Percentiles rank a stretch among this genome's conserved stretches.
These are phyloP conservation scores for Luvunga scandens DNA, from an alignment of 345 rosid genomes.

Conservation along the genomic window DNA sequence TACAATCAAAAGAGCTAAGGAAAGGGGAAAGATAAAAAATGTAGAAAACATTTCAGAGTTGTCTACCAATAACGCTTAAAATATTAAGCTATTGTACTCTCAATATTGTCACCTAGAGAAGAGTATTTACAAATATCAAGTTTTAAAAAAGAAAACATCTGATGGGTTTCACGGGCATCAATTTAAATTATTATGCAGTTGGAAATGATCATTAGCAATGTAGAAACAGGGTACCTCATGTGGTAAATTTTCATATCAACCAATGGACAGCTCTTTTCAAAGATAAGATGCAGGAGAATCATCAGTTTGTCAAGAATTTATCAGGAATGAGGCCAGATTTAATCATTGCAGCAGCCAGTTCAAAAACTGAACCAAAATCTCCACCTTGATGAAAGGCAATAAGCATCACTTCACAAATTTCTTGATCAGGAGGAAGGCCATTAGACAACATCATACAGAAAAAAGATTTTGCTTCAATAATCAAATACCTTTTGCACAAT, in stretches of 20 bases:
- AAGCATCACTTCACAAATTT: constrained; percentile 52
- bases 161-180: not conserved
- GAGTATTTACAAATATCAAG: not conserved
- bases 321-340: constrained; percentile 49
- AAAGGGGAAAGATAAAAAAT: not conserved
- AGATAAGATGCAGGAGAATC: constrained; percentile 8
- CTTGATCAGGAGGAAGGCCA: constrained; percentile 57
- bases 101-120: not conserved
- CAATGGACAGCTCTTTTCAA: constrained; percentile 16
- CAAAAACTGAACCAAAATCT: constrained; percentile 30
- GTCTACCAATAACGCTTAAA: too few relatives aligned
- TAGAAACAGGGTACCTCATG: not conserved
- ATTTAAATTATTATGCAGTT: not conserved
- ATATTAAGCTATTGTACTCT: not conserved
- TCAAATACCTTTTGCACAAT: constrained; percentile 52
- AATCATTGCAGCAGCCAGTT: constrained; percentile 42
- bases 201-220: not conserved
- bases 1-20: not conserved
- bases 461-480: constrained; percentile 42
- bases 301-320: constrained; percentile 16
- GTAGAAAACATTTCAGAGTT: not conserved
- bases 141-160: not conserved
- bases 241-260: not conserved
- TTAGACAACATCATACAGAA: constrained; percentile 52
- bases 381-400: constrained; percentile 34